Conservation (phyloP, 495 filamentous ascomycete species). For the Trichoderma erinaceum region DNA sequence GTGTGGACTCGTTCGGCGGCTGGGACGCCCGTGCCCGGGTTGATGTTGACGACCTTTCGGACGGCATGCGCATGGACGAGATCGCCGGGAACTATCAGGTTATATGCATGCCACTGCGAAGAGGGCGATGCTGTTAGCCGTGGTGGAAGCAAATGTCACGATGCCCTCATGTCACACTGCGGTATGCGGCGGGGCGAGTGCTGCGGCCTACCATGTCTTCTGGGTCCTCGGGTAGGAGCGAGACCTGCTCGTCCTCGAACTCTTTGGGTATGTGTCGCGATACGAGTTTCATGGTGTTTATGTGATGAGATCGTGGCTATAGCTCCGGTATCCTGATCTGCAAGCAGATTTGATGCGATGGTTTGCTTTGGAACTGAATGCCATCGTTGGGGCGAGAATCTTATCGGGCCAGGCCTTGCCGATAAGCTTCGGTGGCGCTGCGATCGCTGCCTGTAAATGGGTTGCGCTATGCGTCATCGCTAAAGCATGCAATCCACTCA, state of each 20-base stretch:
- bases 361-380: background rate
- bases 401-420: background rate
- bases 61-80: conserved; percentile 75
- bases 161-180: no score
- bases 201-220: conserved; percentile 77
- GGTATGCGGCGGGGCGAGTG: background rate
- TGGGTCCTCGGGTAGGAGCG: conserved; percentile 79
- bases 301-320: background rate
- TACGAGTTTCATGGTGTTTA: conserved; percentile 56
- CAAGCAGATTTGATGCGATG: background rate
- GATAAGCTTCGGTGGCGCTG: background rate
- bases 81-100: conserved; percentile 78
- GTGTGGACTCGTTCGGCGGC: conserved; percentile 68
- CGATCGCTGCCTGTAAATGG: background rate
- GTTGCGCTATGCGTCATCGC: no score
- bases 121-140: background rate
- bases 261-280: conserved; percentile 64
- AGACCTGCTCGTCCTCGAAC: conserved; percentile 71
- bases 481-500: no score
- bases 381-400: background rate
- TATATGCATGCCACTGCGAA: conserved; percentile 87
- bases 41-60: conserved; percentile 71
- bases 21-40: conserved; percentile 67
- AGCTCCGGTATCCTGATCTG: background rate
- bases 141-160: background rate